Conservation (phyloP, 2,329 filamentous ascomycete genomes). For the Xylariaceae sp. region DNA sequence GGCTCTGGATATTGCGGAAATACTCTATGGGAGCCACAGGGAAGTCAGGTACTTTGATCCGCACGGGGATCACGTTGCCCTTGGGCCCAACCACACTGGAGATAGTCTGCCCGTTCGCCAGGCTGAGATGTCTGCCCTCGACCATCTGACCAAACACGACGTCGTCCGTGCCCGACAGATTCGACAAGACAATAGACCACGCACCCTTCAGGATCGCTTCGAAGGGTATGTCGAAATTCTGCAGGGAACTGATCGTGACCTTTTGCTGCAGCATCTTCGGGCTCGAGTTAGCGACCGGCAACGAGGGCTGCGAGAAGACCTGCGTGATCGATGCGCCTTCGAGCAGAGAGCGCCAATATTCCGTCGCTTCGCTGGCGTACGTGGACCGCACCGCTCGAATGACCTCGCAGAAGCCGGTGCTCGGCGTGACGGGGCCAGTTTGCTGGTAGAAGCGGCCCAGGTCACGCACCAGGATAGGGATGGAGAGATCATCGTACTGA, state of each 20-base stretch:
- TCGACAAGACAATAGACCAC: slow-evolving; percentile 52
- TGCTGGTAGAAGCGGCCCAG: slow-evolving; percentile 43
- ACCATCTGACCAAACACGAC: slow-evolving; percentile 53
- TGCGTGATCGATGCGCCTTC: slow-evolving; percentile 44
- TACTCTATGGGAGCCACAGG: slow-evolving; percentile 45
- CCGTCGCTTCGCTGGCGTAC: slow-evolving; percentile 36
- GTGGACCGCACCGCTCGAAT: slow-evolving; percentile 37
- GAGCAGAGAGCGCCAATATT: slow-evolving; percentile 44
- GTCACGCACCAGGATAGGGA: slow-evolving; percentile 44
- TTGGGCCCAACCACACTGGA: slow-evolving; percentile 43
- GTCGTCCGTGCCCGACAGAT: slow-evolving; percentile 44
- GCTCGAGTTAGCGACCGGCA: slow-evolving; percentile 35
- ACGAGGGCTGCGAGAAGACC: slow-evolving; percentile 40
- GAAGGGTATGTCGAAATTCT: slow-evolving; percentile 43
- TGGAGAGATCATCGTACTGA: slow-evolving; percentile 45
- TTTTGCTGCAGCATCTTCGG: slow-evolving; percentile 38
- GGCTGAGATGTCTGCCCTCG: slow-evolving; percentile 41
- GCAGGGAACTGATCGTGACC: slow-evolving; percentile 38
- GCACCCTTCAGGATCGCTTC: slow-evolving; percentile 53
- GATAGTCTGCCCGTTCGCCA: slow-evolving; percentile 51
- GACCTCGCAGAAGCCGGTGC: slow-evolving; percentile 46
- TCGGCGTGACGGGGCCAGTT: slow-evolving; percentile 30
- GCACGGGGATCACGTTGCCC: slow-evolving; percentile 45
- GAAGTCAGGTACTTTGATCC: slow-evolving; percentile 41
- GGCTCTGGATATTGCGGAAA: slow-evolving; percentile 44